Conservation (phyloP, 345 rosid genomes). For the Brassica carinata region DNA sequence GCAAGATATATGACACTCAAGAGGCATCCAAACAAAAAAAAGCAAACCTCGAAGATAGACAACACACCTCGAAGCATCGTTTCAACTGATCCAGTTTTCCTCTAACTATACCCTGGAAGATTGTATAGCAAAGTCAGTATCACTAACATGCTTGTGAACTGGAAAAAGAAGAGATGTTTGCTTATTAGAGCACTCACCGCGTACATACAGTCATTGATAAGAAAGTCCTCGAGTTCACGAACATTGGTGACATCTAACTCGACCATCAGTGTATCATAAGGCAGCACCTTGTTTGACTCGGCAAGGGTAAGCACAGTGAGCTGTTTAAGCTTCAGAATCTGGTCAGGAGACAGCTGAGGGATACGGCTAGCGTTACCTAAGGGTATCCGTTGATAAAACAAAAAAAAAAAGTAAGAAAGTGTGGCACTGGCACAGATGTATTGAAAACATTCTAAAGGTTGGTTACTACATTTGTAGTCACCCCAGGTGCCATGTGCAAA, state of each 20-base stretch:
- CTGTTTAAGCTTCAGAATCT: constrained; percentile 86
- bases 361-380: constrained; percentile 51
- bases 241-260: constrained; percentile 84
- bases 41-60: not conserved
- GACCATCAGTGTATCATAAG: constrained; percentile 81
- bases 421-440: not conserved
- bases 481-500: constrained; percentile 94
- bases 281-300: constrained; percentile 82
- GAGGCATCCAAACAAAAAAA: not conserved
- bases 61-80: constrained; percentile 66
- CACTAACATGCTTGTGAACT: not conserved
- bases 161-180: not conserved
- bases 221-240: constrained; percentile 95
- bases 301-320: constrained; percentile 91
- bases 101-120: constrained; percentile 78
- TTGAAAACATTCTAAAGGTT: not conserved
- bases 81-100: constrained; percentile 95
- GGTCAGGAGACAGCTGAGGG: constrained; percentile 72
- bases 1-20: not conserved
- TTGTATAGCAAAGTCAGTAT: not conserved
- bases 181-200: constrained; percentile 45
- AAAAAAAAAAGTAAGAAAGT: not conserved
- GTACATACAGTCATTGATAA: constrained; percentile 94
- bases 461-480: constrained; percentile 56
- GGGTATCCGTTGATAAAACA: not conserved